These are phyloP conservation scores for Chytriomyces sp. DNA, from an alignment of 192 early-diverging fungal genomes.

Conservation along the genomic window DNA sequence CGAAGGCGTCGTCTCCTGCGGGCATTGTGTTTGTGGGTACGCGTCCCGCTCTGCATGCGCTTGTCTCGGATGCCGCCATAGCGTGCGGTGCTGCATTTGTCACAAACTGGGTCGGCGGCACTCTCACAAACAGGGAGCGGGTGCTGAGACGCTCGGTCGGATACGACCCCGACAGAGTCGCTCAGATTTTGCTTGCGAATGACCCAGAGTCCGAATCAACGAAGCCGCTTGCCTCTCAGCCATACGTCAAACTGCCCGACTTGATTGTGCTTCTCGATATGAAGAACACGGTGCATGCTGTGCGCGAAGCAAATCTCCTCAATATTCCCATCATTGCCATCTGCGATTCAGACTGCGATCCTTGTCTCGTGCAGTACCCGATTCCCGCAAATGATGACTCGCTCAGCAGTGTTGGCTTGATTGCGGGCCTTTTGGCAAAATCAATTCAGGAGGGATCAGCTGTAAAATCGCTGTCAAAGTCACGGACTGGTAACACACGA, in stretches of 20 bases:
- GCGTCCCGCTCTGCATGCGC: conserved; percentile 63
- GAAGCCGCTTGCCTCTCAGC: conserved; percentile 48
- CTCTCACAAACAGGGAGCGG: conserved; percentile 81
- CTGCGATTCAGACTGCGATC: conserved; percentile 91
- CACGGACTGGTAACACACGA: too few relatives aligned
- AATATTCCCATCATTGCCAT: conserved; percentile 90
- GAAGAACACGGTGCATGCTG: conserved; percentile 77
- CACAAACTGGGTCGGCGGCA: conserved; percentile 85
- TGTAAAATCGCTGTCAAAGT: too few relatives aligned
- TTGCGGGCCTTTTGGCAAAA: conserved; percentile 77
- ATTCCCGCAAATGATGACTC: conserved; percentile 96
- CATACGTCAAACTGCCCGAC: conserved; percentile 64
- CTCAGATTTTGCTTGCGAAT: conserved; percentile 30
- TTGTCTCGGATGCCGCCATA: conserved; percentile 80
- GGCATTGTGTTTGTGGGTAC: conserved; percentile 89
- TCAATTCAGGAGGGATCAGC: conserved; percentile 66
- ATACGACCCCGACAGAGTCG: conserved; percentile 52
- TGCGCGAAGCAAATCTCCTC: conserved; percentile 74
- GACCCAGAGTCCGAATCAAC: conserved; percentile 38
- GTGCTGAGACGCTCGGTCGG: conserved; percentile 64
- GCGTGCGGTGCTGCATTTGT: conserved; percentile 78
- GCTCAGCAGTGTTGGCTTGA: conserved; percentile 71
- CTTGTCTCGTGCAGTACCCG: conserved; percentile 82
- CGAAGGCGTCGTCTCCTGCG: conserved; percentile 52
- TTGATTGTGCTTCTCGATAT: conserved; percentile 83